Base-by-base conservation (phyloP, 805 yeast species). In the Isabelozyma pseudorhagii region DNA sequence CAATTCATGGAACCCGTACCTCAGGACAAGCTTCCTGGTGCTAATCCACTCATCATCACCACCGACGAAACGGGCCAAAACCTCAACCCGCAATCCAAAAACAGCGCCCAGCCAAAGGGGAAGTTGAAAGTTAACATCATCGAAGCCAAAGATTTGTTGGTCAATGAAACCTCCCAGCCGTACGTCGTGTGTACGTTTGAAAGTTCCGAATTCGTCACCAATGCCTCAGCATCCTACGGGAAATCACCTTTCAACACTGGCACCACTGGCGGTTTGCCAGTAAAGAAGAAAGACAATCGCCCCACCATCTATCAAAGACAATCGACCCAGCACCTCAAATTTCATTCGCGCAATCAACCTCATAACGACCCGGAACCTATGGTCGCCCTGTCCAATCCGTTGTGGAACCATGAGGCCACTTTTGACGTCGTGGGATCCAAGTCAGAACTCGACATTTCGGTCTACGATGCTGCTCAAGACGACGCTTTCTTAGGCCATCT, bases 111-210 rank as follows among this genome's bases (percentile, higher is more conserved):
- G 45, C 92, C 94, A 40, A 81, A 87, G 62, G 98, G 98, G 42
- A 88, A 87, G 65, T 77, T 93, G 46, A 82, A 83, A 59, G 91
- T 94, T 44, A 83, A 82, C 34, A 89, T 93, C 52, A 72, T 87
- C 27, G 93, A 89, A 67, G 97, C 97, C 1, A 79, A 77, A 50
- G 85, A 84, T 57, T 76, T 93, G 54, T 70, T 77, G 41, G 80
- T 84, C 34, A 75, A 78, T 42, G 68, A 82, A 4, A 69, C 76
- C 40, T 76, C 93, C 3, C 87, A 81, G 57, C 97, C 97, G 3
- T 87, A 91, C 66, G 96, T 89, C 15, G 97, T 91, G 38, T 89
- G 96, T 67, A 87, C 96, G 9, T 91, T 88, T 72, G 96, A 90
- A 65, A 85, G 93, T 53, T 85, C 96, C 1, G 98, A 94, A 70